Evolutionary conservation across 305 asterid genomes (phyloP).

Genomic region (Fraxinus floribunda): DNA sequence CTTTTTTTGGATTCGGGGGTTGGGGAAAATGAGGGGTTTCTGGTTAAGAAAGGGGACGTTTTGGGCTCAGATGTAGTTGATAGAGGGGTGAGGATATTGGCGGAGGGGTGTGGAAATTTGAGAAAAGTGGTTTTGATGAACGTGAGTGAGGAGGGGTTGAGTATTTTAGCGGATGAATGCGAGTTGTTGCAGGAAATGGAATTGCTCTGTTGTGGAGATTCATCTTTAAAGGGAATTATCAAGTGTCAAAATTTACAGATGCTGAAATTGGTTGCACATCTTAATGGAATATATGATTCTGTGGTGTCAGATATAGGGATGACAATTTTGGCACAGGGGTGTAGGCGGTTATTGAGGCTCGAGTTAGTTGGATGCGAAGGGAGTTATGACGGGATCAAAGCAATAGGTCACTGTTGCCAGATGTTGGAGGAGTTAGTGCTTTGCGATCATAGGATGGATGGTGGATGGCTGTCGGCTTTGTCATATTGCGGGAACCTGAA

Average conservation of each 20-base stretch:
- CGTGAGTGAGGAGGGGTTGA: constrained; percentile 61
- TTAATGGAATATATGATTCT: constrained; percentile 58
- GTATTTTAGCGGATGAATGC: constrained; percentile 56
- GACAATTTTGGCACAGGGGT: constrained; percentile 82
- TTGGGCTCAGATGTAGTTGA: constrained; percentile 45
- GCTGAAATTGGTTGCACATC: constrained; percentile 59
- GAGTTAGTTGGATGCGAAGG: constrained; percentile 90
- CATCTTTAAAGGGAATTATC: constrained; percentile 51
- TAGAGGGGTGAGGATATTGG: constrained; percentile 59
- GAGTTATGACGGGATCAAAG: constrained; percentile 87
- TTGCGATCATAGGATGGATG: constrained; percentile 77
- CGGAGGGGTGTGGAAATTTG: constrained; percentile 61
- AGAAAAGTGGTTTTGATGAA: constrained; percentile 54
- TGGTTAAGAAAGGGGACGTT: constrained; percentile 46
- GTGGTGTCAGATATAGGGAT: constrained; percentile 74
- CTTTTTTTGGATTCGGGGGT: constrained; percentile 45
- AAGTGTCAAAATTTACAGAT: constrained; percentile 70
- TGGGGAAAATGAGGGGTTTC: constrained; percentile 35
- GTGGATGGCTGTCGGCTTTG: constrained; percentile 81
- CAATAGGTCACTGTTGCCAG: constrained; percentile 81
- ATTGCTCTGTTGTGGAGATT: constrained; percentile 56
- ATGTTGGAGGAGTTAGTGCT: constrained; percentile 80
- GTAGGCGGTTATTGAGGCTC: constrained; percentile 70
- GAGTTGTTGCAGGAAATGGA: constrained; percentile 83
- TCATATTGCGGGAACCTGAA: constrained; percentile 72